Percentiles rank a stretch among this genome's conserved stretches.
phyloP scores from a whole-genome alignment of 164 flowering plant species.

The Piper betle region DNA sequence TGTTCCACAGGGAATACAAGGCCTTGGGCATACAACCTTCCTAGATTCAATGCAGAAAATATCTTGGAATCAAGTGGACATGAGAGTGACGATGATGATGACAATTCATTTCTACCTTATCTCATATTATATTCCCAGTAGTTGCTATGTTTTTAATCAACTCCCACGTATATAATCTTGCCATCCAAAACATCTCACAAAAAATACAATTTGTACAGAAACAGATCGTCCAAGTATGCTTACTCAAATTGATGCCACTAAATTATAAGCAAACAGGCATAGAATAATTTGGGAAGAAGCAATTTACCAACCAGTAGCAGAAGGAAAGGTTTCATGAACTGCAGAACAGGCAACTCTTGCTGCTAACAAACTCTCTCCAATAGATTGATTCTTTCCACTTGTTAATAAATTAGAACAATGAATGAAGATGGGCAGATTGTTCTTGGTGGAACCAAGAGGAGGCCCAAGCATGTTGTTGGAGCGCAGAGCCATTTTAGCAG shows the following conservation, averaged over 20 bases:
- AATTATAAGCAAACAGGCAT: no score
- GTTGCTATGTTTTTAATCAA: no score
- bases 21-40: no score
- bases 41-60: no score
- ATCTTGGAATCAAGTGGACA: no score
- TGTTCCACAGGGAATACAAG: no score
- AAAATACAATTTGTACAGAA: no score
- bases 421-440: slow-evolving; percentile 4
- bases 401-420: slow-evolving; percentile 1
- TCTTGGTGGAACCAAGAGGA: slow-evolving; percentile 4
- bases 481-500: slow-evolving; percentile 13
- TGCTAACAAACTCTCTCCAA: slow-evolving; percentile 3
- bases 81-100: no score
- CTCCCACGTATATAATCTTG: no score
- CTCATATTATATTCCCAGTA: no score
- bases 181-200: background rate
- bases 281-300: background rate
- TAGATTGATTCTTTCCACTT: slow-evolving; percentile 1
- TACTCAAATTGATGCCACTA: background rate
- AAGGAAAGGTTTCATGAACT: slow-evolving; percentile 16
- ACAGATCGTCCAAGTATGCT: background rate
- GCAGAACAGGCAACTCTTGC: slow-evolving; percentile 13
- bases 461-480: slow-evolving; percentile 9
- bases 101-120: no score
- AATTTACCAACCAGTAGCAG: slow-evolving; percentile 13